Evolutionary conservation across 2,329 filamentous ascomycete species (phyloP).

Genomic region (Sarocladium strictum): DNA sequence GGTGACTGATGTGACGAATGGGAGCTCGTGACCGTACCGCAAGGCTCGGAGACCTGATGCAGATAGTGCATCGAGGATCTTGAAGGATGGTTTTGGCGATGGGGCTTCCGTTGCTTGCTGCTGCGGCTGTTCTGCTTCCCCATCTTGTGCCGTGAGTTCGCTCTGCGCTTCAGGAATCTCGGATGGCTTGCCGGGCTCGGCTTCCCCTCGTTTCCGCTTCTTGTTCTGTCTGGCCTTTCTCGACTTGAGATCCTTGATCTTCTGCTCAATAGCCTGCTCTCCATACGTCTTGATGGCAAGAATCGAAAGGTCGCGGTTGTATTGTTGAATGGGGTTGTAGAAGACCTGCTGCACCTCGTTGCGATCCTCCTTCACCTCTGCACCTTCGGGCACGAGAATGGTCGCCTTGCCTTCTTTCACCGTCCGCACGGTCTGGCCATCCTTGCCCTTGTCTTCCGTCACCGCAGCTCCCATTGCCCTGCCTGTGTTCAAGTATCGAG

Average conservation of each 20-base stretch:
- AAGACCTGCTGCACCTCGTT: conserved; percentile 76
- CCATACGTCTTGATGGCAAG: conserved; percentile 87
- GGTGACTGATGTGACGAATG: conserved; percentile 73
- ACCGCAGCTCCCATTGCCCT: conserved; percentile 7
- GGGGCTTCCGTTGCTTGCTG: conserved; percentile 12
- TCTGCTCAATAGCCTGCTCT: conserved; percentile 52
- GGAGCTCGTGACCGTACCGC: conserved; percentile 86
- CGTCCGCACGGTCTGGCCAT: conserved; percentile 45
- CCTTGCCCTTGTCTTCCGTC: conserved; percentile 19
- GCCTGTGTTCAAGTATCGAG: conserved; percentile 12
- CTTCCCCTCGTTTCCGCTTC: conserved; percentile 32
- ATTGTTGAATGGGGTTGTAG: conserved; percentile 98
- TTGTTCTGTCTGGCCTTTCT: conserved; percentile 26
- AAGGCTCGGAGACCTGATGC: conserved; percentile 88
- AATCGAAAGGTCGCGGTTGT: conserved; percentile 93
- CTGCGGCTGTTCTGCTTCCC: conserved; percentile 13
- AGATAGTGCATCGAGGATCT: conserved; percentile 91
- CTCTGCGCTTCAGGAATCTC: conserved; percentile 35
- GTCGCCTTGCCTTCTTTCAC: conserved; percentile 52
- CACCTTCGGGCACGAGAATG: conserved; percentile 46
- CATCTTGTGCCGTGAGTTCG: conserved; percentile 10
- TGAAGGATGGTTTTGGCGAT: conserved; percentile 47
- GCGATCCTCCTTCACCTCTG: conserved; percentile 41
- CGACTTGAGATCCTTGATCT: conserved; percentile 28
- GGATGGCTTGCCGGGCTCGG: conserved; percentile 4